A percentile compares a stretch with the other conserved stretches of the same genome.
Evolutionary conservation across 768 basidiomycete genomes (phyloP).

Genomic region (Boletus sp.): DNA sequence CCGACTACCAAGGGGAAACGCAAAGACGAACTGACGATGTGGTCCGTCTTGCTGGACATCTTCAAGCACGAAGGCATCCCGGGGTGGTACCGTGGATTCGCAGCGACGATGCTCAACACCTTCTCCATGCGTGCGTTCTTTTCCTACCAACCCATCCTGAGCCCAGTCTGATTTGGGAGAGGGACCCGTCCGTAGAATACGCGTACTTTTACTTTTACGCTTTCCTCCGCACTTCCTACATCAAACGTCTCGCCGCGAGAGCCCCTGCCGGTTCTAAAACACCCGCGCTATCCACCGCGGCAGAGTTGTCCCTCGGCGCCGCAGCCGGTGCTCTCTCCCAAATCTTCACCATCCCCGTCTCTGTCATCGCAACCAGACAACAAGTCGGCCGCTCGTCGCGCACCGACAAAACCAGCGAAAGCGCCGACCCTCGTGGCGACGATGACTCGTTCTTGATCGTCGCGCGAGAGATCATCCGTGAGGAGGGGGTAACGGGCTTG

Average conservation of each 20-base stretch:
- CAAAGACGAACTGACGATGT: slow-evolving; percentile 51
- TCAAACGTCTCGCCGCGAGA: slow-evolving; percentile 60
- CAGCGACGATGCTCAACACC: slow-evolving; percentile 96
- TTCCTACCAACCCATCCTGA: too few relatives aligned
- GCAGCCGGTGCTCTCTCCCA: slow-evolving; percentile 92
- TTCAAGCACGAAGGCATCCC: slow-evolving; percentile 75
- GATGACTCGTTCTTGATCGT: slow-evolving; percentile 79
- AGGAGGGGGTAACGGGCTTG: slow-evolving; percentile 82
- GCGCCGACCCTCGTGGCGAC: background rate
- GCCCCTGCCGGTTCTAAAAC: slow-evolving; percentile 59
- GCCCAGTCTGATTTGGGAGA: background rate
- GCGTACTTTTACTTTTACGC: slow-evolving; percentile 99
- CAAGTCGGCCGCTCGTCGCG: slow-evolving; percentile 63
- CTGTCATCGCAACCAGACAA: slow-evolving; percentile 96
- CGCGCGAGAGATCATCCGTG: slow-evolving; percentile 80
- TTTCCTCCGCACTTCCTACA: slow-evolving; percentile 79
- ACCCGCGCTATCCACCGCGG: slow-evolving; percentile 64
- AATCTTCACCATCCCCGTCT: slow-evolving; percentile 96
- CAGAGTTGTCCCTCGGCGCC: slow-evolving; percentile 87
- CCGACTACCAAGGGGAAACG: slow-evolving; percentile 50
- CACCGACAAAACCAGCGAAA: background rate
- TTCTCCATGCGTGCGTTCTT: slow-evolving; percentile 81
- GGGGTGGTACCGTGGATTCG: slow-evolving; percentile 89
- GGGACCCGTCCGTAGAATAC: slow-evolving; percentile 61
- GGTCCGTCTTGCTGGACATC: slow-evolving; percentile 64